Percentiles rank a stretch among this genome's conserved stretches.
Evolutionary conservation across 2,329 filamentous ascomycete genomes (phyloP).

Genomic region (Phialocephala subalpina): DNA sequence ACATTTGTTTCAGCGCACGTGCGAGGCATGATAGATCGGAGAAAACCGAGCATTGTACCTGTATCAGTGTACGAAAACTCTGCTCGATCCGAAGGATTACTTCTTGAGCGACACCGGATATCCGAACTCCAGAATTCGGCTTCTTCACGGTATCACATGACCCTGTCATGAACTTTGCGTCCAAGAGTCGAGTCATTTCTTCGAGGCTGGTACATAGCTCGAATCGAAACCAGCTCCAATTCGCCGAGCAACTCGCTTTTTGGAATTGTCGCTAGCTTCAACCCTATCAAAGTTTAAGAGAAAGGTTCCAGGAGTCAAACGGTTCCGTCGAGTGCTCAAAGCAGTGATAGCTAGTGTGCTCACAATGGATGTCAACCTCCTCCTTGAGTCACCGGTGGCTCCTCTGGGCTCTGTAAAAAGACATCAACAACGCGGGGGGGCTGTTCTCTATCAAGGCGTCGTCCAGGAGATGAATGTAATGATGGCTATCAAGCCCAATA

Average conservation of each 20-base stretch:
- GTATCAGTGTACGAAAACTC: not conserved
- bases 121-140: not conserved
- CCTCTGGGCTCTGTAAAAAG: no score
- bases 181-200: not conserved
- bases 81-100: not conserved
- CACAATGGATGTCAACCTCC: no score
- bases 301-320: no score
- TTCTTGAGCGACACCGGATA: not conserved
- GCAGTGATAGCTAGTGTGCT: no score
- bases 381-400: no score
- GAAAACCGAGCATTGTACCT: not conserved
- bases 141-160: not conserved
- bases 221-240: not conserved
- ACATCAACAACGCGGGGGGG: no score
- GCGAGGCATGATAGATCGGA: not conserved
- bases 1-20: slow-evolving; percentile 10
- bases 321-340: no score
- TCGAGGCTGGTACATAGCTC: not conserved
- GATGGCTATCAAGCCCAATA: no score
- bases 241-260: not conserved
- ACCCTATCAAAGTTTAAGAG: no score
- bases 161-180: not conserved
- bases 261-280: no score
- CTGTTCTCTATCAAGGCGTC: no score
- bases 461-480: no score